phyloP scores from a whole-genome alignment of 176 grass and related monocot genomes.

The Triticum aestivum region IWGSC_CS_RefSeq_v2.1 NC_057814.1:549099481-549099980 shows the following conservation, averaged over 20 bases:
- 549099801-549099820: not conserved
- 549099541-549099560: constrained; percentile 97
- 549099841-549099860: not conserved
- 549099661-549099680: constrained; percentile 66
- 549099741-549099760: constrained; percentile 61
- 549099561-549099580: constrained; percentile 84
- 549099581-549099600: constrained; percentile 66
- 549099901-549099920: constrained; percentile 17
- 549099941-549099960: not conserved
- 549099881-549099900: constrained; percentile 8
- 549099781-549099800: constrained; percentile 82
- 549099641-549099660: constrained; percentile 49
- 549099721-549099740: constrained; percentile 67
- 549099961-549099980: not conserved
- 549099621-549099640: constrained; percentile 70
- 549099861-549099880: constrained; percentile 41
- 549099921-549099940: constrained; percentile 24
- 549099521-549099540: constrained; percentile 19
- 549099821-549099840: not conserved
- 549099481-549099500: not conserved
- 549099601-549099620: constrained; percentile 79
- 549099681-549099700: constrained; percentile 97
- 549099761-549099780: constrained; percentile 37
- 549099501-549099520: not conserved
- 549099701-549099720: constrained; percentile 85